These are phyloP conservation scores for Podospora bellae-mahoneyi DNA, from an alignment of 495 filamentous ascomycete genomes.

Conservation along the genomic window DNA sequence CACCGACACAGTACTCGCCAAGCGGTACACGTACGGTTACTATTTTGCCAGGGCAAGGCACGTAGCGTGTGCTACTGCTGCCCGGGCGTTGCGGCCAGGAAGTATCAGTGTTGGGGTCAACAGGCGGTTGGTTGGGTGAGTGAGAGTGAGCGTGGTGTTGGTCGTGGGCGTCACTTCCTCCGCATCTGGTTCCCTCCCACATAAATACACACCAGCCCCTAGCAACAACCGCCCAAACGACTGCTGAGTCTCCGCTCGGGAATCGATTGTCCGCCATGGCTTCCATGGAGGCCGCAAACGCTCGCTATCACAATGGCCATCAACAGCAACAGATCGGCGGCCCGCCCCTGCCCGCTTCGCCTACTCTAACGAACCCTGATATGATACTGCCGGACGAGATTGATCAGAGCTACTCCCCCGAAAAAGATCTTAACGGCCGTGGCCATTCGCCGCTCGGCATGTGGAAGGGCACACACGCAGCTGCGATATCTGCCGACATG, in stretches of 20 bases:
- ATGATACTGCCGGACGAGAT: slow-evolving; percentile 75
- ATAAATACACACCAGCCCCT: not conserved
- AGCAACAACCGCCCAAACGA: not conserved
- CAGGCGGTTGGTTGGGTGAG: not conserved
- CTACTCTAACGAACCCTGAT: slow-evolving; percentile 87
- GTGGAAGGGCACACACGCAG: slow-evolving; percentile 44
- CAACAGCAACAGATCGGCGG: slow-evolving; percentile 28
- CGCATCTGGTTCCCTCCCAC: not conserved
- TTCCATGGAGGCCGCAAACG: slow-evolving; percentile 35
- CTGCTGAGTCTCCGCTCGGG: not conserved
- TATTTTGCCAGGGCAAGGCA: slow-evolving; percentile 14
- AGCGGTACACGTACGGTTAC: not conserved
- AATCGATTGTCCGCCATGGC: slow-evolving; percentile 25
- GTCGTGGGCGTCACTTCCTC: slow-evolving; percentile 1
- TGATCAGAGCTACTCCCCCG: slow-evolving; percentile 51
- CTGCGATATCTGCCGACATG: slow-evolving; percentile 35
- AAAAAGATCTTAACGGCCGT: slow-evolving; percentile 34
- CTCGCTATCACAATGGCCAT: slow-evolving; percentile 32
- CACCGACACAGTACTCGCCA: slow-evolving; percentile 16
- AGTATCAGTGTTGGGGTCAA: not conserved
- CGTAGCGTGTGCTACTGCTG: slow-evolving; percentile 8
- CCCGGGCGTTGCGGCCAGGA: slow-evolving; percentile 3
- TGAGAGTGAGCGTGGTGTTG: not conserved
- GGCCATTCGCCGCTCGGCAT: slow-evolving; percentile 40
- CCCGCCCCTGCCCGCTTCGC: slow-evolving; percentile 56